Base-by-base conservation (phyloP, 139 green algal species). In the Haematococcus lacustris region DNA sequence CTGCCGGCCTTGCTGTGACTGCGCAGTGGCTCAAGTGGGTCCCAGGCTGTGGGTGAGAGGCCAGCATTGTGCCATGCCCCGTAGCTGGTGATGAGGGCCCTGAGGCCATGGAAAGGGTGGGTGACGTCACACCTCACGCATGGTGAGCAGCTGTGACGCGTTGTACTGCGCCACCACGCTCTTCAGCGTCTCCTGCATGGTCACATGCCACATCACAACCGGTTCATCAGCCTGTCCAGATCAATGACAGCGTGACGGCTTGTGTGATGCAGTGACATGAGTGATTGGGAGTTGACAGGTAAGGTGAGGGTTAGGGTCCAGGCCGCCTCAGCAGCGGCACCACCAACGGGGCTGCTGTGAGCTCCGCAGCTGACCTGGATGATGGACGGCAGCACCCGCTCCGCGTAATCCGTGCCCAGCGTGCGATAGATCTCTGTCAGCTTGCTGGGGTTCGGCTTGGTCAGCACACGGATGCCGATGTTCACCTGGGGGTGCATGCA, bases 131-230 rank as follows among this genome's bases (percentile, higher is more conserved):
- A 92, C 90, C 88, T 99, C 93, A 77, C 95, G 89, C 91, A 95
- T 91, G 0, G 95, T 99, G 39, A 99, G 86, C 77, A 99, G 87
- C 87, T 99, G 93, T 64, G 78, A 90, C 43, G 95, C 95, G 82
- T 99, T 99, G 86, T 99, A 99, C 76, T 97, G 93, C 35, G 95
- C 95, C 43, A 99, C 92, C n/a, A 99, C 95, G 28, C 81, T 90
- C 81, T 98, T 98, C 38, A 98, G 76, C 0, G 92, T 97, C 79
- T 98, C 92, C 86, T 97, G 86, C 59, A n/a, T n/a, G n/a, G n/a
- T n/a, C n/a, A n/a, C n/a, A n/a, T n/a, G n/a, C n/a, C n/a, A n/a
- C n/a, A n/a, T n/a, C n/a, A n/a, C n/a, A n/a, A n/a, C n/a, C n/a
- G n/a, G n/a, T n/a, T n/a, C n/a, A n/a, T n/a, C n/a, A n/a, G n/a